Conservation (phyloP, 1,139 yeast genomes). For the Casaregolazyma lundiana region DNA sequence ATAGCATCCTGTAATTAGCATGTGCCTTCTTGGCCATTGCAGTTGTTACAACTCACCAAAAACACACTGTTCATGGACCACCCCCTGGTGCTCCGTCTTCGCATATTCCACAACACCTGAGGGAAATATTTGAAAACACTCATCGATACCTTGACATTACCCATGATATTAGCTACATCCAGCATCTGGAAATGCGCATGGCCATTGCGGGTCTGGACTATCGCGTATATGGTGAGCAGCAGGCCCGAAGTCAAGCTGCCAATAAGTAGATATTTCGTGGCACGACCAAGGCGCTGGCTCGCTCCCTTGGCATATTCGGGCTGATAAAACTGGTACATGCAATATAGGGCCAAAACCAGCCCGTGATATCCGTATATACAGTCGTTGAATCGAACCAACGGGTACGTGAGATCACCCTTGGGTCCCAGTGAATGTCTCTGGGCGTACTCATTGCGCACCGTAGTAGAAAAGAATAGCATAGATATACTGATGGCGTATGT, state of each 20-base stretch:
- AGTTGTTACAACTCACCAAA: slow-evolving; percentile 9
- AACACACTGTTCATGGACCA: slow-evolving; percentile 48
- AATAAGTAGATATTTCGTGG: slow-evolving; percentile 20
- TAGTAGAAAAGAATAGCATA: slow-evolving; percentile 36
- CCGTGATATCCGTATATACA: slow-evolving; percentile 44
- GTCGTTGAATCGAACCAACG: slow-evolving; percentile 43
- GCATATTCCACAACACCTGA: slow-evolving; percentile 50
- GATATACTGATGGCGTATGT: slow-evolving; percentile 40
- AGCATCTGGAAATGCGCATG: slow-evolving; percentile 27
- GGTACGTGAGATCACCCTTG: slow-evolving; percentile 29
- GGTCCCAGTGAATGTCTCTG: slow-evolving; percentile 26
- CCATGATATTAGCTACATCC: slow-evolving; percentile 41
- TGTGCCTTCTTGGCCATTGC: not conserved
- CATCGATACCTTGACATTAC: slow-evolving; percentile 50
- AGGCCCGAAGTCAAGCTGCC: slow-evolving; percentile 19
- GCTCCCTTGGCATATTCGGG: slow-evolving; percentile 33
- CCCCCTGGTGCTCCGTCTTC: slow-evolving; percentile 53
- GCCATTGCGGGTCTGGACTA: slow-evolving; percentile 19
- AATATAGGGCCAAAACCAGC: slow-evolving; percentile 32
- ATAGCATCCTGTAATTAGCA: slow-evolving; percentile 41
- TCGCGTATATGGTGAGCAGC: slow-evolving; percentile 24
- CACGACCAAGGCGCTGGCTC: slow-evolving; percentile 28
- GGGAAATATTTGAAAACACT: slow-evolving; percentile 59
- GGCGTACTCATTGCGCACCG: slow-evolving; percentile 40
- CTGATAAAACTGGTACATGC: slow-evolving; percentile 37